Evolutionary conservation across 192 early-diverging fungal species (phyloP).

Genomic region (Coemansia javaensis): DNA sequence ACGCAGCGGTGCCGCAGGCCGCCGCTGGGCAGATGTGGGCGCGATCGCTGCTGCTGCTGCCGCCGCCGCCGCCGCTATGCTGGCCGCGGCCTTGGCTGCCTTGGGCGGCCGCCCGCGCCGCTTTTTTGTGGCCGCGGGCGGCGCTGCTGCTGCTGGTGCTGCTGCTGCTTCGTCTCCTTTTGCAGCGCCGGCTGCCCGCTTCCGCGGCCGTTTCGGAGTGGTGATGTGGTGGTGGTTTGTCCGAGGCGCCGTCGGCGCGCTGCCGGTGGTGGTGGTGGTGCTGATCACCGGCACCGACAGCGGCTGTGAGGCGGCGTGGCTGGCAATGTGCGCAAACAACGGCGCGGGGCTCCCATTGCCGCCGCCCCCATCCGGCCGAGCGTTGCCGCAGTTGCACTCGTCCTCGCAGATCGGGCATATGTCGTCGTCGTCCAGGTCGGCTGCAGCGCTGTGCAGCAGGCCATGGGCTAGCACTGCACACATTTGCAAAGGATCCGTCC

Average conservation of each 20-base stretch:
- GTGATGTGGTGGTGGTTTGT: not conserved
- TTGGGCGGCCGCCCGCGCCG: slow-evolving; percentile 11
- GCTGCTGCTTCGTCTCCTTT: slow-evolving; percentile 5
- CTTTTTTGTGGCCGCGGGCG: not conserved
- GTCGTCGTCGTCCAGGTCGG: slow-evolving; percentile 45
- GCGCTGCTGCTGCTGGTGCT: slow-evolving; percentile 6
- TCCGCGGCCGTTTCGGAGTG: slow-evolving; percentile 3
- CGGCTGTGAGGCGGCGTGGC: not conserved
- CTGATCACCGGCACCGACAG: not conserved
- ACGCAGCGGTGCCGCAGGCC: too few relatives aligned
- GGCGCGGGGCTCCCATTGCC: slow-evolving; percentile 1
- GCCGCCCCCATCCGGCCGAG: slow-evolving; percentile 4
- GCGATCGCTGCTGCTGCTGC: too few relatives aligned
- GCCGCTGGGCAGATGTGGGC: too few relatives aligned
- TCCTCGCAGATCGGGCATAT: slow-evolving; percentile 50
- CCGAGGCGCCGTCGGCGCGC: too few relatives aligned
- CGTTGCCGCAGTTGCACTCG: slow-evolving; percentile 37
- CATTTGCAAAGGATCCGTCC: too few relatives aligned
- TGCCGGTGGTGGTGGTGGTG: too few relatives aligned
- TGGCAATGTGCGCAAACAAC: slow-evolving; percentile 29
- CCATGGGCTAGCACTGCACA: slow-evolving; percentile 1
- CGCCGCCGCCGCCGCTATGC: not conserved
- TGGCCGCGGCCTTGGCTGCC: not conserved
- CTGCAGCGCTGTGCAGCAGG: too few relatives aligned
- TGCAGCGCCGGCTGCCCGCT: slow-evolving; percentile 3